Evolutionary conservation across 352 stramenopile genomes (phyloP).

Genomic region (Globisporangium middletonii): DNA sequence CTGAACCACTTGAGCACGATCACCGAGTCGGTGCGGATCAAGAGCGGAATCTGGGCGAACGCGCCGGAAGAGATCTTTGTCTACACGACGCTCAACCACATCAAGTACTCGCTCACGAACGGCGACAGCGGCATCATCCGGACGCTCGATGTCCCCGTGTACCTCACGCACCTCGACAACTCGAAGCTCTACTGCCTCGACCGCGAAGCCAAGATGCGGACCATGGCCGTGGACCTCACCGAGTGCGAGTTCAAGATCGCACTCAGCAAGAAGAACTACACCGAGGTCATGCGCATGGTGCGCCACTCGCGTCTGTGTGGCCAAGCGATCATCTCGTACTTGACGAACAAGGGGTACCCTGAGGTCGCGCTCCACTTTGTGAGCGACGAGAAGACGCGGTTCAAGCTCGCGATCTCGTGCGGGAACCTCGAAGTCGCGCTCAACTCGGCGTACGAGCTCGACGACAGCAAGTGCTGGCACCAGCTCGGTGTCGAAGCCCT

Average conservation of each 20-base stretch:
- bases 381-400: constrained; percentile 96
- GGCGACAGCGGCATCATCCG: constrained; percentile 97
- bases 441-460: constrained; percentile 94
- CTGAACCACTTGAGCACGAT: constrained; percentile 97
- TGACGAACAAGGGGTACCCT: constrained; percentile 99
- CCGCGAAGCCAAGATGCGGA: constrained; percentile 95
- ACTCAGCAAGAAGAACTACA: constrained; percentile 94
- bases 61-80: constrained; percentile 93
- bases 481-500: constrained; percentile 96
- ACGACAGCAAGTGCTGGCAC: constrained; percentile 96
- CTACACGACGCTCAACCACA: constrained; percentile 97
- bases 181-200: constrained; percentile 96
- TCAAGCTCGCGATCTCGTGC: constrained; percentile 98
- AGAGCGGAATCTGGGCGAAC: constrained; percentile 92
- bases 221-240: constrained; percentile 96
- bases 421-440: constrained; percentile 98
- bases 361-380: constrained; percentile 99
- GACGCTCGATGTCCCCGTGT: constrained; percentile 96
- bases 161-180: constrained; percentile 94
- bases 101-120: constrained; percentile 91
- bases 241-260: constrained; percentile 99
- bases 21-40: constrained; percentile 96
- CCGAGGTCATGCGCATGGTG: constrained; percentile 99
- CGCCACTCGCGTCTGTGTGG: constrained; percentile 94
- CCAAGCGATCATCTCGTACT: constrained; percentile 98